Conservation (phyloP, 169 alveolate genomes). For the Eimeria maxima region DNA sequence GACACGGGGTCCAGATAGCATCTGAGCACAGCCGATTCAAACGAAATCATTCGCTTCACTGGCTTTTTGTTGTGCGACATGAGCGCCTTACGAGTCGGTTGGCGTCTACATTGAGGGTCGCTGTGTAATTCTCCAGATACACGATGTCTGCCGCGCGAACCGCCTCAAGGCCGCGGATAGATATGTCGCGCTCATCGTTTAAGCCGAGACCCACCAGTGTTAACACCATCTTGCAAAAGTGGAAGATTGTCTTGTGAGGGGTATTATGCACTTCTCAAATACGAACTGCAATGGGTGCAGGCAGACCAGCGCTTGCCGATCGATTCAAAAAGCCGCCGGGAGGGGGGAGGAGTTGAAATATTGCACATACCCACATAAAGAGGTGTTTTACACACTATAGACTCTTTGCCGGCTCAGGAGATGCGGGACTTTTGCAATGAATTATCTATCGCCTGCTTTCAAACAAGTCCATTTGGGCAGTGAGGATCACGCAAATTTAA, state of each 20-base stretch:
- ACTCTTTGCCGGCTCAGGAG: neutral
- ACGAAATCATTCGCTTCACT: neutral
- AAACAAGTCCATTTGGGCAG: neutral
- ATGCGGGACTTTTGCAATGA: neutral
- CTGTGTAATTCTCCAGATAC: slow-evolving; percentile 93
- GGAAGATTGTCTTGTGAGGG: neutral
- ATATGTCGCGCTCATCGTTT: slow-evolving; percentile 91
- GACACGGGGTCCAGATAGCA: neutral
- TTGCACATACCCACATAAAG: neutral
- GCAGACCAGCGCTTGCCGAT: neutral
- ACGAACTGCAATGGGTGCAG: neutral
- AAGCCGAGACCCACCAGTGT: slow-evolving; percentile 94
- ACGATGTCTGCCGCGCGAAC: slow-evolving; percentile 88
- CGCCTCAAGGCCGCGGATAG: slow-evolving; percentile 92
- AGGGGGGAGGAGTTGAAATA: neutral
- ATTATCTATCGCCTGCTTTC: neutral
- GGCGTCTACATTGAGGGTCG: slow-evolving; percentile 89
- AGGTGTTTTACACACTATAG: neutral
- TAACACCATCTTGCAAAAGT: slow-evolving; percentile 81
- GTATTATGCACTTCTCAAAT: neutral
- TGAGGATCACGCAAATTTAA: neutral
- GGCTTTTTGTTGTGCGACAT: neutral
- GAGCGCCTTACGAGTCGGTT: slow-evolving; percentile 86
- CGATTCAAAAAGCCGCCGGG: neutral
- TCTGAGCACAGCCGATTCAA: neutral